A percentile compares a stretch with the other conserved stretches of the same genome.
These are phyloP conservation scores for Solanum verrucosum DNA, from an alignment of 257 asterid genomes.

Conservation along the genomic window DNA sequence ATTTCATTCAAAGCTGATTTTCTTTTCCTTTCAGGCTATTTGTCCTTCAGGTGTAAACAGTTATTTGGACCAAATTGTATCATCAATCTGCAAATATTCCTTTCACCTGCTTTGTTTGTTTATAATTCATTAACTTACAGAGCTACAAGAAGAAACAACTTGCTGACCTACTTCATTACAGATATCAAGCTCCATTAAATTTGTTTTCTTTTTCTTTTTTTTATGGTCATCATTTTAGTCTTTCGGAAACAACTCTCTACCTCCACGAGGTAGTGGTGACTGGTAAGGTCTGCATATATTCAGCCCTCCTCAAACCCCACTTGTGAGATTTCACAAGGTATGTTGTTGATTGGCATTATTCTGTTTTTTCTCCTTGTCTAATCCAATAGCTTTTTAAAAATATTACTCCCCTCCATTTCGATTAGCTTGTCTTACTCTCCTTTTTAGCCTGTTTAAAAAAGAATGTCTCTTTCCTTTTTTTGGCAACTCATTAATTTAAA, in stretches of 20 bases:
- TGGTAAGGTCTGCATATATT: not conserved
- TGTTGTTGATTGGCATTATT: not conserved
- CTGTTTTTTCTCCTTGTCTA: not conserved
- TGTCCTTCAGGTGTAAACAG: not conserved
- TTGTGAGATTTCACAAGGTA: not conserved
- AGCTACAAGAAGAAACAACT: not conserved
- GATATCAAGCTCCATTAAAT: not conserved
- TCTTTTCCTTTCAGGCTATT: not conserved
- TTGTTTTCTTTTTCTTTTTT: not conserved
- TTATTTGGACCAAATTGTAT: not conserved
- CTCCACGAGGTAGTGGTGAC: not conserved
- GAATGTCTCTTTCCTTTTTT: not conserved
- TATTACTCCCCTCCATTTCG: not conserved
- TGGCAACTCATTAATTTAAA: not conserved
- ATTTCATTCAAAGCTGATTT: not conserved
- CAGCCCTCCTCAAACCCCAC: not conserved
- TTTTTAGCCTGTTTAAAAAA: not conserved
- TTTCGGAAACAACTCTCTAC: not conserved
- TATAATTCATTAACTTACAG: not conserved
- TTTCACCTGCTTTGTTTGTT: not conserved
- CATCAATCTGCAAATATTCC: not conserved
- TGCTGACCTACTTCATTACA: not conserved
- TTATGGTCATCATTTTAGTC: not conserved
- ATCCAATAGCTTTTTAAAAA: not conserved
- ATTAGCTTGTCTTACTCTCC: not conserved